Conservation (phyloP, 768 basidiomycete species). For the Leccinum broughii region DNA sequence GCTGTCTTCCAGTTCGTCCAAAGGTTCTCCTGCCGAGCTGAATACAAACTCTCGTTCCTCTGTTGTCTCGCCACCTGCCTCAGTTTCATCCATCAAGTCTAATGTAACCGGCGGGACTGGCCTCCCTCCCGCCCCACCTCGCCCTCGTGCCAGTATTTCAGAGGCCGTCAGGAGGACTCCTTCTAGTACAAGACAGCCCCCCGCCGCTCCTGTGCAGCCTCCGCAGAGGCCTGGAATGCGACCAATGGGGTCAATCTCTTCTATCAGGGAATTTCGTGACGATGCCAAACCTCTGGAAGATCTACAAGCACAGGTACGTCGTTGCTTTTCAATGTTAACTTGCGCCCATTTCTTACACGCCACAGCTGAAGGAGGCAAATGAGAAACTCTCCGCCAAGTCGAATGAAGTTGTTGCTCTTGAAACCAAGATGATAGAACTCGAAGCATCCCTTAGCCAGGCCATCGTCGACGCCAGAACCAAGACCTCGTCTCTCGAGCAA, state of each 20-base stretch:
- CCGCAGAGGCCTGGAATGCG: conserved; percentile 44
- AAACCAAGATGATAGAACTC: conserved; percentile 51
- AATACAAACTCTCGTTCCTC: conserved; percentile 44
- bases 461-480: conserved; percentile 48
- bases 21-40: conserved; percentile 19
- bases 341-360: conserved; percentile 1
- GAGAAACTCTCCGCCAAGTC: conserved; percentile 56
- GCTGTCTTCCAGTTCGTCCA: conserved; percentile 22
- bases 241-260: conserved; percentile 64
- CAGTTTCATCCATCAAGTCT: conserved; percentile 49
- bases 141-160: conserved; percentile 68
- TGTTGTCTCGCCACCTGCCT: conserved; percentile 57
- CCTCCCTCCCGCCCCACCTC: conserved; percentile 33
- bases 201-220: conserved; percentile 20
- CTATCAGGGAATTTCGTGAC: conserved; percentile 68
- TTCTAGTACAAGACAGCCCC: conserved; percentile 40
- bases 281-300: conserved; percentile 58
- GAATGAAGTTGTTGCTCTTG: conserved; percentile 49
- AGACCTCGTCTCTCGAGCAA: conserved; percentile 42
- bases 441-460: conserved; percentile 50
- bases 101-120: conserved; percentile 31
- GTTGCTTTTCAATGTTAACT: neutral
- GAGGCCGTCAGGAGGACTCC: conserved; percentile 59
- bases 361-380: conserved; percentile 60
- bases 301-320: conserved; percentile 57